These are phyloP conservation scores for Mycena vulgaris DNA, from an alignment of 768 basidiomycete genomes.

Conservation along the genomic window DNA sequence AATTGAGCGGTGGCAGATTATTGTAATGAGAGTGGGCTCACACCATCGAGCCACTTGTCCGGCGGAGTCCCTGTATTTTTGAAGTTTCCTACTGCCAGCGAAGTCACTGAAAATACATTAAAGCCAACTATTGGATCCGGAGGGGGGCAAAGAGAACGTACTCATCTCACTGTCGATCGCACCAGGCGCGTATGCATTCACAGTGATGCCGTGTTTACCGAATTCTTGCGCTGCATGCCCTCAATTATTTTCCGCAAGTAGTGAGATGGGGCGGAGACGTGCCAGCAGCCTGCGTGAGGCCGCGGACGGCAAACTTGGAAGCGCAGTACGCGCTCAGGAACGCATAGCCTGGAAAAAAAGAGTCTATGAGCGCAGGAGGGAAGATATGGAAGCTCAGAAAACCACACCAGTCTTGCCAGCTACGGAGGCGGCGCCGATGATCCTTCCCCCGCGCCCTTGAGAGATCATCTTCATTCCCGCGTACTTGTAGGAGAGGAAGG, in stretches of 20 bases:
- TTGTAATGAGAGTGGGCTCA: not conserved
- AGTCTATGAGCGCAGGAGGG: no score
- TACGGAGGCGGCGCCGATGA: not conserved
- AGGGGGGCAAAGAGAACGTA: no score
- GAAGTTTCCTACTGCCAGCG: not conserved
- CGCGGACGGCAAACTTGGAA: constrained; percentile 51
- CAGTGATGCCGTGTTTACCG: no score
- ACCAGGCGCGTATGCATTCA: no score
- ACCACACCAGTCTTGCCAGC: not conserved
- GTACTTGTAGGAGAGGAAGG: no score
- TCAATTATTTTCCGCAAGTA: not conserved
- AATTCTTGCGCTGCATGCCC: constrained; percentile 32
- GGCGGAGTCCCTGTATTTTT: not conserved
- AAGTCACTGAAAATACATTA: not conserved
- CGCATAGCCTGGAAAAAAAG: constrained; percentile 9
- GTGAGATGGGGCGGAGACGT: not conserved
- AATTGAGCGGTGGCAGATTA: not conserved
- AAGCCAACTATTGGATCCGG: not conserved
- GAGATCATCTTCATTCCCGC: not conserved
- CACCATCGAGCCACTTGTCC: not conserved
- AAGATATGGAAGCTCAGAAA: no score
- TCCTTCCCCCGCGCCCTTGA: not conserved
- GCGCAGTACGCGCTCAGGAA: constrained; percentile 42
- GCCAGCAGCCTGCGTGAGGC: no score
- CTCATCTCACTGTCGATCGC: no score